A percentile compares a stretch with the other conserved stretches of the same genome.
Evolutionary conservation across 2,329 filamentous ascomycete genomes (phyloP).

Genomic region (Xylaria arbuscula): DNA sequence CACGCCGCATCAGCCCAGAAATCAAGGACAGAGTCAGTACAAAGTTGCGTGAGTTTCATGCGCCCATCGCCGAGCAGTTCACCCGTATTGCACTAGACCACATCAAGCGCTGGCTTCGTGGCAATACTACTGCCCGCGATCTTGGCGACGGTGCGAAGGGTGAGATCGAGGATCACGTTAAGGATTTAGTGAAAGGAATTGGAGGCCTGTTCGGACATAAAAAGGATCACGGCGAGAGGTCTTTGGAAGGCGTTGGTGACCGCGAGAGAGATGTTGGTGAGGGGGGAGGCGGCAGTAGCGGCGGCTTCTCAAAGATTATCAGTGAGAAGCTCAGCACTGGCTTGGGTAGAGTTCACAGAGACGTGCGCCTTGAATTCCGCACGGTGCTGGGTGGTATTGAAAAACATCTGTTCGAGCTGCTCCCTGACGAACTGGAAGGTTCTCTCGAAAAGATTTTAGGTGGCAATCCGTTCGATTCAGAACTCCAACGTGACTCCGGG

Average conservation of each 20-base stretch:
- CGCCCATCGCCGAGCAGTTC: constrained; percentile 59
- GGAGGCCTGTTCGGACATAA: constrained; percentile 56
- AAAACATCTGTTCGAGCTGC: constrained; percentile 58
- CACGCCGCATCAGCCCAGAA: constrained; percentile 58
- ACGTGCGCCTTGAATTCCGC: constrained; percentile 60
- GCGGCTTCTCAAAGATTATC: constrained; percentile 59
- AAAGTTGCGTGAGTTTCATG: constrained; percentile 57
- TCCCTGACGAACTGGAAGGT: constrained; percentile 57
- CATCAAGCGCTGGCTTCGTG: constrained; percentile 55
- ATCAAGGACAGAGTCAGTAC: constrained; percentile 58
- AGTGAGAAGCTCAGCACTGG: constrained; percentile 60
- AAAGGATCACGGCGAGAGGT: constrained; percentile 48
- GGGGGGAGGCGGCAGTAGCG: constrained; percentile 43
- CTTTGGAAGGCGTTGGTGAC: constrained; percentile 36
- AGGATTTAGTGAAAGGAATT: constrained; percentile 58
- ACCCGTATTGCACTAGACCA: constrained; percentile 59
- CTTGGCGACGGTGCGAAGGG: constrained; percentile 57
- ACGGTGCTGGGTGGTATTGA: constrained; percentile 57
- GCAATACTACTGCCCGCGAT: constrained; percentile 40
- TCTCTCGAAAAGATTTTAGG: constrained; percentile 60
- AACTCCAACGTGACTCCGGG: constrained; percentile 54
- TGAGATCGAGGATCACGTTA: constrained; percentile 58
- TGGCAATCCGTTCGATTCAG: constrained; percentile 59
- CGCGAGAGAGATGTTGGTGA: constrained; percentile 44
- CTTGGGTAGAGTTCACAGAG: constrained; percentile 57